Conservation (phyloP, 164 flowering plant genomes). For the Magnolia sinica region DNA sequence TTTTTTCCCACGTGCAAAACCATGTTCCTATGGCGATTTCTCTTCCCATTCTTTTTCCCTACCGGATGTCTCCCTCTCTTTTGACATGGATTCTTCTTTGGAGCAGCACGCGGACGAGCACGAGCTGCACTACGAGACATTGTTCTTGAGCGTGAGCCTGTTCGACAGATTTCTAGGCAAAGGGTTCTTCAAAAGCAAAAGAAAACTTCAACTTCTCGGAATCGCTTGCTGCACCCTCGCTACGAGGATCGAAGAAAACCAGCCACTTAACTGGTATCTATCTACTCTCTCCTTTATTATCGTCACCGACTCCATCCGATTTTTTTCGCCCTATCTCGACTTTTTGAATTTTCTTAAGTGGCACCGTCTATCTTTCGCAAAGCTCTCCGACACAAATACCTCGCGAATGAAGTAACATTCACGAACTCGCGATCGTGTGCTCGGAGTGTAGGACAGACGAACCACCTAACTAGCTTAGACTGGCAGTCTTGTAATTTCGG, state of each 20-base stretch:
- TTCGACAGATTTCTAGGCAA: slow-evolving; percentile 69
- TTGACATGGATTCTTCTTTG: not conserved
- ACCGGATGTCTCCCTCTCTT: too few species aligned
- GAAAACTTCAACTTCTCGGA: slow-evolving; percentile 68
- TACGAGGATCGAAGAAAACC: slow-evolving; percentile 91
- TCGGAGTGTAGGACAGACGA: too few species aligned
- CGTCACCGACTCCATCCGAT: not conserved
- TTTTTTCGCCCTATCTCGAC: too few species aligned
- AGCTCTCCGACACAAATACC: too few species aligned
- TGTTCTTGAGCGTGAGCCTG: slow-evolving; percentile 71
- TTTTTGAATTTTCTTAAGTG: too few species aligned
- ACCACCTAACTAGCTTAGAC: too few species aligned
- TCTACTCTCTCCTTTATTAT: not conserved
- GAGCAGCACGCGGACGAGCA: slow-evolving; percentile 50
- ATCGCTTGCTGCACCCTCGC: slow-evolving; percentile 88
- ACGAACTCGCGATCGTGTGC: too few species aligned
- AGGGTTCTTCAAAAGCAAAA: slow-evolving; percentile 66
- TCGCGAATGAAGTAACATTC: too few species aligned
- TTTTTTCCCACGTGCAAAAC: not conserved
- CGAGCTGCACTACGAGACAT: slow-evolving; percentile 69
- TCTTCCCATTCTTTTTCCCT: not conserved
- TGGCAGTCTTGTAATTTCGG: too few species aligned
- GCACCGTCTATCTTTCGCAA: too few species aligned
- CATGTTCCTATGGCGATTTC: not conserved
- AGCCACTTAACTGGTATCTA: slow-evolving; percentile 70